Base-by-base conservation (phyloP, 225 moss, liverwort and hornwort genomes). In the Polytrichum formosum region DNA sequence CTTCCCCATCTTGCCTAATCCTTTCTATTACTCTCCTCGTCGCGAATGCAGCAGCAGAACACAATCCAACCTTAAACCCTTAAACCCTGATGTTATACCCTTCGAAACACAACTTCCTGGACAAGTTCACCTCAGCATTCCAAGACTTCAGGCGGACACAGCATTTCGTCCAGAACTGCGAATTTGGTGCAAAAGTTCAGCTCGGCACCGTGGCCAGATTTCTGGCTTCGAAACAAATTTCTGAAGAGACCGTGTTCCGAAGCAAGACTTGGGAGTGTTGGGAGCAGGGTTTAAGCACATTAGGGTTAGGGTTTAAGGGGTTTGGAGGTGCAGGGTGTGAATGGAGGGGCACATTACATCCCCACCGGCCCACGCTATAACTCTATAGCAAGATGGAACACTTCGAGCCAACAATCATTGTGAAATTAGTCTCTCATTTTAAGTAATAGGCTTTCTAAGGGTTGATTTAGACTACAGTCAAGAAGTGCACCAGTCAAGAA, bases 1-100 rank as follows among this genome's bases (percentile, higher is more conserved):
- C 71, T 85, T 85, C 80, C 87, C 92, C 88, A 91, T 94, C 69
- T 72, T 79, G 81, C 18, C 79, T 69, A 16, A 37, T 10, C 25
- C 46, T 70, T 37, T 56, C 7, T 16, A 16, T 19, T 33, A 65
- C 35, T 28, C 62, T 26, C 26, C 62, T 63, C 46, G 46, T 46
- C 46, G 46, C 46, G 13, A 46, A 46, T 46, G 46, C 13, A 46
- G 46, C 13, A 46, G 46, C 46, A 46, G 46, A 16, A 46, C 46
- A 46, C 16, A 46, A 46, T 46, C 59, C 59, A n/a, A 20, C 59
- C 21, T 9, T 22, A 6, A 6, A n/a, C 59, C 59, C 23, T 59
- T 20, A 1, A 58, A 20, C 58, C 58, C 19, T 58, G 58, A 5
- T n/a, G 58, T 58, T 21, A 58, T 6, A 58, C 58, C 58, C 58